Conservation (phyloP, 257 asterid genomes). For the Solanum appendiculatum region DNA sequence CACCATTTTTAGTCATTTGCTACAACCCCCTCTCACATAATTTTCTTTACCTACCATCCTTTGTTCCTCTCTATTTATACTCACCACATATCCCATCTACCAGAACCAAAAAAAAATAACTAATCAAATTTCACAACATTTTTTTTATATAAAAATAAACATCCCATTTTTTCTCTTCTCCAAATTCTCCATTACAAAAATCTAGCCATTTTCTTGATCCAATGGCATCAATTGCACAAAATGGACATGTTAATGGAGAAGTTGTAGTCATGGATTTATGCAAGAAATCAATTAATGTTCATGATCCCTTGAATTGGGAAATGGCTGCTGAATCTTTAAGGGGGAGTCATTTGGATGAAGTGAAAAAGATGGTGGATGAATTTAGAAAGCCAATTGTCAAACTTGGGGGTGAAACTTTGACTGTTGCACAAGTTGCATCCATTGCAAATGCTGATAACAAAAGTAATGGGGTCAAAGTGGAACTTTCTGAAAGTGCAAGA, state of each 20-base stretch:
- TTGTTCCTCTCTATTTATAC: constrained; percentile 33
- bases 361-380: constrained; percentile 79
- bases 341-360: constrained; percentile 89
- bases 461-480: constrained; percentile 46
- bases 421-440: constrained; percentile 82
- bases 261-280: constrained; percentile 19
- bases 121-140: neutral
- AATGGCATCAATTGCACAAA: neutral
- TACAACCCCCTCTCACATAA: neutral
- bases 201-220: neutral
- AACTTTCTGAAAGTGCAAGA: constrained; percentile 67
- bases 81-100: constrained; percentile 11
- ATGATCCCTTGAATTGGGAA: constrained; percentile 82
- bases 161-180: neutral
- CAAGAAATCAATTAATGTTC: neutral
- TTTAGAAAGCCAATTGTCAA: constrained; percentile 64
- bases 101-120: neutral
- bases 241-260: constrained; percentile 27
- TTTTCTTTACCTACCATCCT: constrained; percentile 53
- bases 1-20: constrained; percentile 5
- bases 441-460: constrained; percentile 33
- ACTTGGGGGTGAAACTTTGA: constrained; percentile 71
- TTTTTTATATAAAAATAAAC: neutral
- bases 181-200: neutral
- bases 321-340: constrained; percentile 63